phyloP scores from a whole-genome alignment of 805 yeast species.

The Candida ortonii region DNA sequence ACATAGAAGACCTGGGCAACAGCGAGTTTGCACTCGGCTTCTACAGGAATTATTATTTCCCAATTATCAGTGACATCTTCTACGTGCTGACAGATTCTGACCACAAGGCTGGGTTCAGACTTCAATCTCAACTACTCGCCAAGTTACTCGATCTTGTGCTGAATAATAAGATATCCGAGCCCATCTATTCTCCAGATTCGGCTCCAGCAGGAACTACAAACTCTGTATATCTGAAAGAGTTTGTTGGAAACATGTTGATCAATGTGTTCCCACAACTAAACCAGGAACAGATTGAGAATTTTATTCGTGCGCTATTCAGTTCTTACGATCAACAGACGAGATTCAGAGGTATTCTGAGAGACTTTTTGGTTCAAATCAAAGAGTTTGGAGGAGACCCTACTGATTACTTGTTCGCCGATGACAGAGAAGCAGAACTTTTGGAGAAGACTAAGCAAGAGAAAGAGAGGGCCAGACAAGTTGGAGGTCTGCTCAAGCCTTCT shows the following conservation, averaged over 20 bases:
- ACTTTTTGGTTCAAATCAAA: conserved; percentile 93
- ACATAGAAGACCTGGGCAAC: conserved; percentile 74
- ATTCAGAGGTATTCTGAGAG: conserved; percentile 85
- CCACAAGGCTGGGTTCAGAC: conserved; percentile 92
- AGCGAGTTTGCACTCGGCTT: conserved; percentile 78
- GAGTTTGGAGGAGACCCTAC: conserved; percentile 95
- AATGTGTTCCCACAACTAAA: conserved; percentile 93
- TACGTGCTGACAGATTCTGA: conserved; percentile 94
- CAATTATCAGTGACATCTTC: conserved; percentile 87
- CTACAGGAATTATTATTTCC: conserved; percentile 83
- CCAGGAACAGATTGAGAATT: conserved; percentile 75
- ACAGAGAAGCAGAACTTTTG: conserved; percentile 69
- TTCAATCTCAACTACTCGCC: conserved; percentile 81
- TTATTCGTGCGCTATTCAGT: conserved; percentile 71
- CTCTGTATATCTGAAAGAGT: conserved; percentile 72
- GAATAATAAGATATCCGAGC: conserved; percentile 67
- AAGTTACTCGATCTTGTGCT: conserved; percentile 81
- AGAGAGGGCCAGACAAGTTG: conserved; percentile 80
- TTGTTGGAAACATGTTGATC: conserved; percentile 73
- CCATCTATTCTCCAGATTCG: conserved; percentile 75
- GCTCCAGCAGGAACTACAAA: conserved; percentile 87
- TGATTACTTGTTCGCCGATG: conserved; percentile 92
- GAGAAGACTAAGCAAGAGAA: conserved; percentile 70
- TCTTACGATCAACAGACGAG: conserved; percentile 70
- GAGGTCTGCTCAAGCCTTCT: conserved; percentile 92